A percentile compares a stretch with the other conserved stretches of the same genome.
Conservation (phyloP, 495 filamentous ascomycete genomes). For the Penicillium crystallinum region DNA sequence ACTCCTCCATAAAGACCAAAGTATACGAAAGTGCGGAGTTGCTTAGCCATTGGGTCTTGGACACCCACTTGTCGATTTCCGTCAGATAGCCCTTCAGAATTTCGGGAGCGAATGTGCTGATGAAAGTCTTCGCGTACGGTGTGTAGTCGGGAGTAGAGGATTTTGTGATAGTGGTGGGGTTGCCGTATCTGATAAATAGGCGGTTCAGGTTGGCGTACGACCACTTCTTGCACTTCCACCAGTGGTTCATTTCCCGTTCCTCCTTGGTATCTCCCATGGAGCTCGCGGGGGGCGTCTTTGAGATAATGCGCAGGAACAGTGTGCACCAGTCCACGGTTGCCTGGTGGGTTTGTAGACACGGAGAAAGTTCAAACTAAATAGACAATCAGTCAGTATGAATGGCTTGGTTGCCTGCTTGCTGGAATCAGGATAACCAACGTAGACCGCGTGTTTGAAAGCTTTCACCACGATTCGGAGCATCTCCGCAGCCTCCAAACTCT, state of each 20-base stretch:
- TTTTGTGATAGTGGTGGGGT: conserved; percentile 64
- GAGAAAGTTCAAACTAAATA: conserved; percentile 76
- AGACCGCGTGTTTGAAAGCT: conserved; percentile 95
- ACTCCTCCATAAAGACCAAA: conserved; percentile 90
- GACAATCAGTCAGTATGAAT: conserved; percentile 13
- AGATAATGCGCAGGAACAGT: conserved; percentile 83
- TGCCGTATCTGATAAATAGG: conserved; percentile 94
- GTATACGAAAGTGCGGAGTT: conserved; percentile 88
- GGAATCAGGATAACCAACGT: conserved; percentile 54
- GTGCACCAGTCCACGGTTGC: conserved; percentile 92
- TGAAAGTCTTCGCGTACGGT: conserved; percentile 83
- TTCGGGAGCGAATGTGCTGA: conserved; percentile 85
- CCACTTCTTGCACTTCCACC: conserved; percentile 99
- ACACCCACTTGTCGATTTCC: conserved; percentile 95
- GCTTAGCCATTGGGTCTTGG: conserved; percentile 91
- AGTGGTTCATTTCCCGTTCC: conserved; percentile 88
- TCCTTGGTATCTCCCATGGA: conserved; percentile 77
- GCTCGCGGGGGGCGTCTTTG: conserved; percentile 72
- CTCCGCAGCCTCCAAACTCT: conserved; percentile 87
- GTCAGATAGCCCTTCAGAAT: conserved; percentile 88
- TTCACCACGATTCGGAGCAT: conserved; percentile 95
- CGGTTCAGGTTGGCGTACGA: conserved; percentile 95
- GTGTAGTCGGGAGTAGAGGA: conserved; percentile 64
- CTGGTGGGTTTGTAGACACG: conserved; percentile 67
- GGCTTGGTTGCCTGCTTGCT: neutral